Base-by-base conservation (phyloP, 306 rosid species). In the Senna siamea region DNA sequence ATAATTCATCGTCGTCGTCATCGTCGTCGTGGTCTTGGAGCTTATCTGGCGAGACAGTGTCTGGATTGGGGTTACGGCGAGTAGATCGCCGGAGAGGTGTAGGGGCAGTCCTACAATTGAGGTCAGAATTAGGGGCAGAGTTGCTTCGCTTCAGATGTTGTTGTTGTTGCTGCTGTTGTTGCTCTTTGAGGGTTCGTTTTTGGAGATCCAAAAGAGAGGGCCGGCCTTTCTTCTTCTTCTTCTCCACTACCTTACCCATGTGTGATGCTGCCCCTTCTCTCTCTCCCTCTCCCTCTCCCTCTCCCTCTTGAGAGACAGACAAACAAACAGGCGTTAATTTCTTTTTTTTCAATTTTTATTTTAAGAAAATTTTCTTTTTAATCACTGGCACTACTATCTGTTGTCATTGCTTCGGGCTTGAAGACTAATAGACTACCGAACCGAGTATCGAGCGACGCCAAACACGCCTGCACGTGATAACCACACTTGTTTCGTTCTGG, bases 211-310 rank as follows among this genome's bases (percentile, higher is more conserved):
- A 82, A 19, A 89, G 89, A 81, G 91, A 89, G 14, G 93, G 93
- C 61, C 91, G 80, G 37, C 93, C 93, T 76, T 89, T 89, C 91
- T 89, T 89, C 93, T 82, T 85, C 92, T 84, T 86, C 90, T 61
- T 82, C 85, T 89, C 87, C 83, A 88, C 88, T 80, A 80, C 81
- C 90, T 86, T 88, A 75, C 93, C 90, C 93, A 85, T 85, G 70
- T 82, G 77, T 66, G 57, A 9, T 79, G 69, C 66, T 57, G 47
- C 77, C 64, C 73, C 44, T 70, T 50, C 54, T 34, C 34, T 47
- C 46, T 80, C 87, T 66, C 74, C 65, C 66, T 4, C 78, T 44
- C 50, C 9, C 50, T 44, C 50, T 44, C 50, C 9, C 50, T 13
- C 54, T 48, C 54, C 4, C 47, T 41, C 83, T 74, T 67, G 54